These are phyloP conservation scores for Gossypium mustelinum DNA, from an alignment of 345 rosid genomes.

Conservation along the genomic window DNA sequence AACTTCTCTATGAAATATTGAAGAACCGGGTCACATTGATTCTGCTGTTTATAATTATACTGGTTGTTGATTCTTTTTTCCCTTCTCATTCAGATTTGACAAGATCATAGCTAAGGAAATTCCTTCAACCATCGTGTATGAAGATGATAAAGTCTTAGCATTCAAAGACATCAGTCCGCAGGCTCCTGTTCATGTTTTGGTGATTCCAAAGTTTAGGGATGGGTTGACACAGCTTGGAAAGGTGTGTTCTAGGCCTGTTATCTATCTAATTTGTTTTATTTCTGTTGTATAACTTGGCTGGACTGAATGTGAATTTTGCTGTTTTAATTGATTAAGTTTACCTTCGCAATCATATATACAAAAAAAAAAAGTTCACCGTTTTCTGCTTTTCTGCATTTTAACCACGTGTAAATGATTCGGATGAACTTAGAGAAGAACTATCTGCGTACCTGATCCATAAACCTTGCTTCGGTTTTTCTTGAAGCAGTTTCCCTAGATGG, in stretches of 20 bases:
- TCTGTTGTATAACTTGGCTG: neutral
- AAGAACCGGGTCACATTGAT: neutral
- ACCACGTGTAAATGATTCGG: neutral
- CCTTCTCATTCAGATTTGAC: slow-evolving; percentile 53
- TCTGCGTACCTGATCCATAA: neutral
- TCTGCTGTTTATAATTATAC: slow-evolving; percentile 9
- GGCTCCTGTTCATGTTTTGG: slow-evolving; percentile 90
- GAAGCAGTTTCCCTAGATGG: neutral
- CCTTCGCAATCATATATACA: no score
- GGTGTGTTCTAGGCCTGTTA: slow-evolving; percentile 30
- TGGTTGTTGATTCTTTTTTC: neutral
- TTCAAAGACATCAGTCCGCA: slow-evolving; percentile 74
- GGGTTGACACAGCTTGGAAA: slow-evolving; percentile 72
- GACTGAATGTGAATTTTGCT: neutral
- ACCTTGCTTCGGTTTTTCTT: neutral
- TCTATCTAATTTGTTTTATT: neutral
- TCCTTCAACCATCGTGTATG: slow-evolving; percentile 78
- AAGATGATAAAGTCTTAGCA: slow-evolving; percentile 89
- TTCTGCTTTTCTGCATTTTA: neutral
- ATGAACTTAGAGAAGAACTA: neutral
- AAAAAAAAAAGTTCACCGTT: neutral
- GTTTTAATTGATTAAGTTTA: neutral
- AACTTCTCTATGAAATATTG: neutral
- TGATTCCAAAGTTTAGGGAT: slow-evolving; percentile 80
- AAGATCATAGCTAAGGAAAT: slow-evolving; percentile 88